Evolutionary conservation across 2,329 filamentous ascomycete genomes (phyloP), one percentile per base, ranked within the genome.

Genomic region (Aspergillus spinulosporus): DNA sequence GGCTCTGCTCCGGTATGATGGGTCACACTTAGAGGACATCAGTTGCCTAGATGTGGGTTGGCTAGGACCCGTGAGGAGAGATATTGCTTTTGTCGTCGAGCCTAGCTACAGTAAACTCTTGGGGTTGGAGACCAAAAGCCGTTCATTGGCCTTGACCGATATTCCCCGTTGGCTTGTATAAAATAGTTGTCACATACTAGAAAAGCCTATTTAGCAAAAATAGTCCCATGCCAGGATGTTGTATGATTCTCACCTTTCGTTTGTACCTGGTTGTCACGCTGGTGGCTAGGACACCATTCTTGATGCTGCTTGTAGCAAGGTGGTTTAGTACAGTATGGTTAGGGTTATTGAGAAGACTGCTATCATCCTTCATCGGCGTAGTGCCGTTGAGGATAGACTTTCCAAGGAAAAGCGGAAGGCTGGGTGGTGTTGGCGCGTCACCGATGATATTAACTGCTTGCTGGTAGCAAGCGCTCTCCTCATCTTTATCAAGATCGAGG

Each of bases 311-410:
- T 2, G 94, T 99, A 48, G 93, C 93, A 64, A 99, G 79, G 73
- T 99, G 94, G 65, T 99, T 99, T 61, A 99, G 78, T 32, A 97
- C 91, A 0, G 94, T 97, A 69, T 99, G 93, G 67, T 97, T 99
- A 11, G 94, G 94, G 84, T 97, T 93, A 64, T 91, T 94, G 61
- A 99, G 78, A 59, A 99, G 94, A 75, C 92, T 97, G 74, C 93
- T 96, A 75, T 99, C 94, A 72, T 99, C 94, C 78, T 97, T 97
- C 82, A 96, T 91, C 5, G 93, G 87, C 28, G 90, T 92, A 2
- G 87, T 88, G 48, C 90, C 90, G 72, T 99, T 99, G 62, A 99
- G 77, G 58, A 99, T 97, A 32, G 92, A 94, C 77, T 96, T 96
- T 64, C 88, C 90, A 49, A 99, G 78, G 77, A 97, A 97, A 48